phyloP scores from a whole-genome alignment of 192 early-diverging fungal species.

The Linnemannia exigua region DNA sequence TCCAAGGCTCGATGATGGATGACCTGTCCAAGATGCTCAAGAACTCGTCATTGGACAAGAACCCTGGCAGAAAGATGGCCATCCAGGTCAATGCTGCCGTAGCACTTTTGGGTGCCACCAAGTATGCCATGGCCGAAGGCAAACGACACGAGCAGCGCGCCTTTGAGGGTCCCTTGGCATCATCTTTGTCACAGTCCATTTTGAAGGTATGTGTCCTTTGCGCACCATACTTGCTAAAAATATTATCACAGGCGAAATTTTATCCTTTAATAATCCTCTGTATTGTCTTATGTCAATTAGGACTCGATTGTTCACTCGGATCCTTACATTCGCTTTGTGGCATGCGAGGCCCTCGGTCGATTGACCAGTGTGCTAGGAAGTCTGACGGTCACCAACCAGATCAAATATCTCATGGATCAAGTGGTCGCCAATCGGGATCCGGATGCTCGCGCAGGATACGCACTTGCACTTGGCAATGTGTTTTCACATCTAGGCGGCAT shows the following conservation, averaged over 20 bases:
- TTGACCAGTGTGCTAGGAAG: slow-evolving; percentile 79
- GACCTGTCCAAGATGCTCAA: slow-evolving; percentile 76
- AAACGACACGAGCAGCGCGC: slow-evolving; percentile 53
- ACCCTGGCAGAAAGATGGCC: slow-evolving; percentile 79
- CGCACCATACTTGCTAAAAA: slow-evolving; percentile 15
- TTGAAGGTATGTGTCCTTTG: slow-evolving; percentile 51
- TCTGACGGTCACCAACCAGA: slow-evolving; percentile 76
- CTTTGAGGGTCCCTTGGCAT: slow-evolving; percentile 36
- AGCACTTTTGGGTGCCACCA: slow-evolving; percentile 79
- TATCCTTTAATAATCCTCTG: not conserved
- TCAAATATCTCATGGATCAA: slow-evolving; percentile 85
- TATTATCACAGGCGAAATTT: not conserved
- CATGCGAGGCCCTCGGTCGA: slow-evolving; percentile 87
- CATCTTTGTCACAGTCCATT: slow-evolving; percentile 59
- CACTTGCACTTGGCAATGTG: slow-evolving; percentile 90
- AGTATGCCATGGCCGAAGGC: slow-evolving; percentile 64
- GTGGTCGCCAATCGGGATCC: slow-evolving; percentile 94
- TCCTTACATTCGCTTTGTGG: slow-evolving; percentile 77
- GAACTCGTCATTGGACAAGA: slow-evolving; percentile 73
- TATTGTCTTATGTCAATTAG: slow-evolving; percentile 42
- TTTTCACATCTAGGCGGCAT: slow-evolving; percentile 92
- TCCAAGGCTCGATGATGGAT: slow-evolving; percentile 86
- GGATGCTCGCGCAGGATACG: slow-evolving; percentile 93
- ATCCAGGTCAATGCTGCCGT: slow-evolving; percentile 85
- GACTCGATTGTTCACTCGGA: slow-evolving; percentile 80